These are phyloP conservation scores for Crucihimalaya himalaica DNA, from an alignment of 345 rosid species.

Conservation along the genomic window DNA sequence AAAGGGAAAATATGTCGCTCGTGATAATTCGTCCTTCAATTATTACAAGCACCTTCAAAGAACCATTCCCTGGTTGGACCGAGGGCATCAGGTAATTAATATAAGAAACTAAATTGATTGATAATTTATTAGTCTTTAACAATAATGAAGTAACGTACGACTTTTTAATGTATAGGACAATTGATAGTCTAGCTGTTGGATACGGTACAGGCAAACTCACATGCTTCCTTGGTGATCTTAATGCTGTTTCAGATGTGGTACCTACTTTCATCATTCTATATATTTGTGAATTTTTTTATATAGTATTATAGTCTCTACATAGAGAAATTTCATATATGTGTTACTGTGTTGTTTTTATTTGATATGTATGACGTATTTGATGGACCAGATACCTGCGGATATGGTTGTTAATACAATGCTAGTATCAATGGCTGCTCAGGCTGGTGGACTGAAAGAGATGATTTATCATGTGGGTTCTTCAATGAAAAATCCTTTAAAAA, in stretches of 20 bases:
- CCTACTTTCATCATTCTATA: background rate
- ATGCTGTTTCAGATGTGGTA: slow-evolving; percentile 67
- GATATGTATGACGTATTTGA: background rate
- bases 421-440: slow-evolving; percentile 59
- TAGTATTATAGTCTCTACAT: background rate
- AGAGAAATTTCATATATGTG: background rate
- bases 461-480: slow-evolving; percentile 87
- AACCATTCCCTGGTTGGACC: slow-evolving; percentile 63
- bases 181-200: slow-evolving; percentile 69
- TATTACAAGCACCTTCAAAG: slow-evolving; percentile 52
- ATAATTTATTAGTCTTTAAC: no score
- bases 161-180: slow-evolving; percentile 53
- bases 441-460: slow-evolving; percentile 19
- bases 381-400: slow-evolving; percentile 72
- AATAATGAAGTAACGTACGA: background rate
- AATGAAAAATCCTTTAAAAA: slow-evolving; percentile 49
- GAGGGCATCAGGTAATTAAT: slow-evolving; percentile 49
- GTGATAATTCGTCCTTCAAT: slow-evolving; percentile 51
- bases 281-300: background rate
- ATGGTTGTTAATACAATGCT: slow-evolving; percentile 78
- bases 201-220: slow-evolving; percentile 79
- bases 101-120: background rate
- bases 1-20: slow-evolving; percentile 45
- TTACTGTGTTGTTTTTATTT: background rate
- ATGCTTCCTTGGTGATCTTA: slow-evolving; percentile 65